Conservation (phyloP, 208 protist genomes). For the Leishmania turanica region DNA sequence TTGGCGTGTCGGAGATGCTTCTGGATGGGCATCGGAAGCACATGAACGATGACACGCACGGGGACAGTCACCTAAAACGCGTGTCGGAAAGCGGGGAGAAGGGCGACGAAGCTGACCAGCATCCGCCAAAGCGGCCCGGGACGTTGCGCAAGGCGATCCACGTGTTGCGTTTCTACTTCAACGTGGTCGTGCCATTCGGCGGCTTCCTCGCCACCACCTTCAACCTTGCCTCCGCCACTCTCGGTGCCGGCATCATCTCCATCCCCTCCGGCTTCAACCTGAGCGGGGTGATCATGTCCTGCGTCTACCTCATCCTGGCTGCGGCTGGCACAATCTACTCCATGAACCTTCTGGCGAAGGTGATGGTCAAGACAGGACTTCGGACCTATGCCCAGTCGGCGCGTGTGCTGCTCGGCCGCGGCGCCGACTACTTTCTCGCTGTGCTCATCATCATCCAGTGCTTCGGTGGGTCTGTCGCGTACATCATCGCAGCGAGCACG, state of each 20-base stretch:
- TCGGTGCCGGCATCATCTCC: slow-evolving; percentile 72
- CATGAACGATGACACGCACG: slow-evolving; percentile 1
- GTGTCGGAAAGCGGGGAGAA: slow-evolving; percentile 21
- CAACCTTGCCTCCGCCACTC: slow-evolving; percentile 47
- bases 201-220: slow-evolving; percentile 46
- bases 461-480: slow-evolving; percentile 60
- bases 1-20: slow-evolving; percentile 13
- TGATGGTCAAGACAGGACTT: slow-evolving; percentile 35
- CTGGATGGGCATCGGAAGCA: slow-evolving; percentile 19
- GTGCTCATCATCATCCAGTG: slow-evolving; percentile 49
- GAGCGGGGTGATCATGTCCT: slow-evolving; percentile 50
- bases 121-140: background rate
- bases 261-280: slow-evolving; percentile 60
- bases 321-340: slow-evolving; percentile 53
- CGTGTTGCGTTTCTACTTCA: slow-evolving; percentile 16
- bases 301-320: slow-evolving; percentile 48
- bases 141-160: slow-evolving; percentile 24
- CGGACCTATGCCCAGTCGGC: slow-evolving; percentile 47
- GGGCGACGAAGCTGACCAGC: background rate
- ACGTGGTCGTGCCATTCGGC: slow-evolving; percentile 52
- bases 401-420: slow-evolving; percentile 47
- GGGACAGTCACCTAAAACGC: background rate
- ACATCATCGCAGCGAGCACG: slow-evolving; percentile 56
- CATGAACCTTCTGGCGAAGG: slow-evolving; percentile 48
- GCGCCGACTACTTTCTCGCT: slow-evolving; percentile 51